A percentile compares a stretch with the other conserved stretches of the same genome.
Conservation (phyloP, 768 basidiomycete genomes). For the Cystofilobasidium bisporidii region DNA sequence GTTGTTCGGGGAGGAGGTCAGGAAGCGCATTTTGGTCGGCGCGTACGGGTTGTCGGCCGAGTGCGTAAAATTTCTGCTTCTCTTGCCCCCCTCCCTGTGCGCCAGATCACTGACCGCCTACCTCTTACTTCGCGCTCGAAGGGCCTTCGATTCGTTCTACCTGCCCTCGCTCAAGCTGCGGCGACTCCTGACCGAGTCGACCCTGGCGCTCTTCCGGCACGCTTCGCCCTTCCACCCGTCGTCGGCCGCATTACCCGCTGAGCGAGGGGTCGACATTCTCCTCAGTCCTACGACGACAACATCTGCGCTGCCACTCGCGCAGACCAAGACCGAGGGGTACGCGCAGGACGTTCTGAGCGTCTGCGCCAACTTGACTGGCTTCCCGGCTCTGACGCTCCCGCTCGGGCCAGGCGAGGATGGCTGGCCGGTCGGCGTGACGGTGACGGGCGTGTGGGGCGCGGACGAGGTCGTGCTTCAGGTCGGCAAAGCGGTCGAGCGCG, state of each 20-base stretch:
- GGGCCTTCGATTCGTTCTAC: slow-evolving; percentile 96
- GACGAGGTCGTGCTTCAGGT: slow-evolving; percentile 36
- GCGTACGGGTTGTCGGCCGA: slow-evolving; percentile 86
- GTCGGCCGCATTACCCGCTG: background rate
- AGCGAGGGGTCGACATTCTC: slow-evolving; percentile 59
- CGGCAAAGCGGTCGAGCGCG: slow-evolving; percentile 25
- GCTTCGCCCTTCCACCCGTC: slow-evolving; percentile 39
- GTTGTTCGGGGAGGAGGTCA: slow-evolving; percentile 75
- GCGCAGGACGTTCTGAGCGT: slow-evolving; percentile 87
- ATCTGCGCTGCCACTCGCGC: slow-evolving; percentile 59
- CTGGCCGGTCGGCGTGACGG: slow-evolving; percentile 75
- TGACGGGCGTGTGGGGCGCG: slow-evolving; percentile 79
- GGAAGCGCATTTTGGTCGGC: slow-evolving; percentile 75
- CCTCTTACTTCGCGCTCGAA: slow-evolving; percentile 36
- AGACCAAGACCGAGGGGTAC: slow-evolving; percentile 48
- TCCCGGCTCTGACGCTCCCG: slow-evolving; percentile 74
- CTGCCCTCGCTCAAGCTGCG: slow-evolving; percentile 82
- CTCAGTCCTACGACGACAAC: slow-evolving; percentile 78
- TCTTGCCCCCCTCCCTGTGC: no score
- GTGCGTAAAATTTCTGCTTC: slow-evolving; percentile 45
- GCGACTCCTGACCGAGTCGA: slow-evolving; percentile 48
- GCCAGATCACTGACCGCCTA: background rate
- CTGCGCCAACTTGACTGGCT: slow-evolving; percentile 78
- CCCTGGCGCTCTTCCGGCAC: slow-evolving; percentile 49
- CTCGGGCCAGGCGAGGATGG: slow-evolving; percentile 46